These are phyloP conservation scores for Colletotrichum brevisporum DNA, from an alignment of 2,329 filamentous ascomycete species.

Conservation along the genomic window DNA sequence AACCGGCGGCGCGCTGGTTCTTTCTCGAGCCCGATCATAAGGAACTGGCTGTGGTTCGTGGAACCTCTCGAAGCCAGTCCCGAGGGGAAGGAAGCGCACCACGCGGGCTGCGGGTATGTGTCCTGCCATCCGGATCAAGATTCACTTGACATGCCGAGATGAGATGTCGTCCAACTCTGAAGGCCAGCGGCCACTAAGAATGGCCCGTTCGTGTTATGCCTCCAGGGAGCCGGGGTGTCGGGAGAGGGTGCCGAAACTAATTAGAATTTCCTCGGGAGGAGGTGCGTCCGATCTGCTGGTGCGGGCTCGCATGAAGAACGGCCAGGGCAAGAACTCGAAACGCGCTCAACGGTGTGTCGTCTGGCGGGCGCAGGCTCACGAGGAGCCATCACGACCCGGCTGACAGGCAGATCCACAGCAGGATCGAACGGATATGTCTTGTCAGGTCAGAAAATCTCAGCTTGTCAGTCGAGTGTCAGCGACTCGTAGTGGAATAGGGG, in stretches of 20 bases:
- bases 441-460: neutral
- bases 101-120: neutral
- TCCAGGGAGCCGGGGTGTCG: constrained; percentile 14
- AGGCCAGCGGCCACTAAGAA: constrained; percentile 3
- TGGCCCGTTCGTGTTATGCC: constrained; percentile 1
- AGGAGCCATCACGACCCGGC: neutral
- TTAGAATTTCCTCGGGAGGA: constrained; percentile 26
- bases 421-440: too few species aligned
- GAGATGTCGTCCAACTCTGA: constrained; percentile 25
- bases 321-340: constrained; percentile 34
- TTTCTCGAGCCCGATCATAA: neutral
- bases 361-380: constrained; percentile 2
- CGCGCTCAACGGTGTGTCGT: constrained; percentile 17
- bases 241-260: constrained; percentile 17
- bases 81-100: neutral
- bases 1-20: neutral
- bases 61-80: neutral
- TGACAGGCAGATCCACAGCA: neutral
- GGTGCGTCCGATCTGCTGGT: constrained; percentile 34
- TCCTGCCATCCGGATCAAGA: constrained; percentile 22
- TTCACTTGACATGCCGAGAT: constrained; percentile 36
- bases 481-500: neutral
- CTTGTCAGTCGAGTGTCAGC: neutral
- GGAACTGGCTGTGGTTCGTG: neutral
- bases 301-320: constrained; percentile 21